Evolutionary conservation across 2,329 filamentous ascomycete species (phyloP).

Genomic region (Aureobasidium sp.): DNA sequence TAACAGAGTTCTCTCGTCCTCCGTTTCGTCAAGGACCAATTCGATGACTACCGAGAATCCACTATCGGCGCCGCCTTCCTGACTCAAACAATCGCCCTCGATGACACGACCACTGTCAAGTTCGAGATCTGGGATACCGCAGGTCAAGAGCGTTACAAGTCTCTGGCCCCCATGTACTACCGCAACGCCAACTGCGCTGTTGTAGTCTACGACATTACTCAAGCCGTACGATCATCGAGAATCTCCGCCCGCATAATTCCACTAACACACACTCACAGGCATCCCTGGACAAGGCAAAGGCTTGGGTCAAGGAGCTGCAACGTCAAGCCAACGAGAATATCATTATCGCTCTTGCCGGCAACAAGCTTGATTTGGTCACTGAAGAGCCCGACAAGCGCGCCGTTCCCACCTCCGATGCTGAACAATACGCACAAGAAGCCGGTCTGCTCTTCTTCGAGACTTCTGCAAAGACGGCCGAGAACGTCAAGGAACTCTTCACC

Average conservation of each 20-base stretch:
- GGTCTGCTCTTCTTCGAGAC: slow-evolving; percentile 97
- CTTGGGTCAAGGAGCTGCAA: slow-evolving; percentile 98
- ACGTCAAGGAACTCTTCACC: slow-evolving; percentile 91
- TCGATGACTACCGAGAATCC: slow-evolving; percentile 95
- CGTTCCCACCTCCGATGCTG: slow-evolving; percentile 79
- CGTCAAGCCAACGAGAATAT: slow-evolving; percentile 99
- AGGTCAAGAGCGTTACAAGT: slow-evolving; percentile 98
- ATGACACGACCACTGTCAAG: slow-evolving; percentile 97
- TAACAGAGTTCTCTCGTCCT: slow-evolving; percentile 88
- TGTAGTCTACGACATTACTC: slow-evolving; percentile 98
- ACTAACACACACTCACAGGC: slow-evolving; percentile 49
- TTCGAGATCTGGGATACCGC: slow-evolving; percentile 99
- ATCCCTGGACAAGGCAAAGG: slow-evolving; percentile 97
- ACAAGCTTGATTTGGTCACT: slow-evolving; percentile 93
- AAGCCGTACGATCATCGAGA: slow-evolving; percentile 65
- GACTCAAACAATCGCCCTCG: slow-evolving; percentile 96
- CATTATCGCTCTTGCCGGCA: slow-evolving; percentile 94
- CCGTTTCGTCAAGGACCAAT: slow-evolving; percentile 99
- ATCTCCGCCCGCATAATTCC: neutral
- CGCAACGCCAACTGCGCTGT: slow-evolving; percentile 98
- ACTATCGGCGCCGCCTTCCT: slow-evolving; percentile 98
- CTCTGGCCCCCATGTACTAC: slow-evolving; percentile 98
- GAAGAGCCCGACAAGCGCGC: slow-evolving; percentile 95
- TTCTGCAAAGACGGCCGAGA: slow-evolving; percentile 93
- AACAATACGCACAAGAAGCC: slow-evolving; percentile 90